Percentiles rank a stretch among this genome's conserved stretches.
phyloP scores from a whole-genome alignment of 371 early-diverging fungal species.

The Actinomortierella wolfii region DNA sequence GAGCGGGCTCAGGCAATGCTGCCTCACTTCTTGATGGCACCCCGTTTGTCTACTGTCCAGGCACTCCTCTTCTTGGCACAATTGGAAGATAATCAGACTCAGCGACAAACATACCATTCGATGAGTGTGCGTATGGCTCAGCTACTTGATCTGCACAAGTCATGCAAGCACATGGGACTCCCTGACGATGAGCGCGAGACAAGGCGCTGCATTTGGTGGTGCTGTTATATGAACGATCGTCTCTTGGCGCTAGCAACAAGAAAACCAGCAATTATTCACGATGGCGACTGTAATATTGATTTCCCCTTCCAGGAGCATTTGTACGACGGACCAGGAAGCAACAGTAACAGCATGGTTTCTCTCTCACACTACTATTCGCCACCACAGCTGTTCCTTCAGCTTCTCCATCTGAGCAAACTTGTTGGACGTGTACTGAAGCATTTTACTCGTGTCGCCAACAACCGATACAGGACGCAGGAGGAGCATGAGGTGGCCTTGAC shows the following conservation, averaged over 20 bases:
- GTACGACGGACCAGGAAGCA: constrained; percentile 44
- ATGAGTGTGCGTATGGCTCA: constrained; percentile 47
- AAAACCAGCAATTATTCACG: constrained; percentile 41
- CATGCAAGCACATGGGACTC: constrained; percentile 31
- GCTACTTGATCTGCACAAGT: constrained; percentile 37
- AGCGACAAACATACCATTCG: constrained; percentile 43
- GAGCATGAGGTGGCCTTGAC: constrained; percentile 41
- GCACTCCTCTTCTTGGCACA: constrained; percentile 38
- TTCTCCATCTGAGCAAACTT: constrained; percentile 37
- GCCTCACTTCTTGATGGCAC: constrained; percentile 43
- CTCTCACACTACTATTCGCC: constrained; percentile 45
- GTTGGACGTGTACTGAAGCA: constrained; percentile 42
- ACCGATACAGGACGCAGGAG: constrained; percentile 31
- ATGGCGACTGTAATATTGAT: constrained; percentile 42
- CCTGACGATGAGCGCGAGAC: constrained; percentile 43
- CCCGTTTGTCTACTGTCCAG: constrained; percentile 41
- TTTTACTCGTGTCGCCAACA: constrained; percentile 41
- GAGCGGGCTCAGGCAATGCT: constrained; percentile 45
- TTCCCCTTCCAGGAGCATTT: constrained; percentile 45
- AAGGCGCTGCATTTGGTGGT: constrained; percentile 46
- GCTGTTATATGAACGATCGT: constrained; percentile 45
- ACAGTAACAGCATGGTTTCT: constrained; percentile 20
- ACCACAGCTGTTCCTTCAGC: constrained; percentile 38
- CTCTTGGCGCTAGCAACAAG: constrained; percentile 39
- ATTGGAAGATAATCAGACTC: constrained; percentile 43